A percentile compares a stretch with the other conserved stretches of the same genome.
phyloP scores from a whole-genome alignment of 306 rosid species.

The Cucumis melo region DNA sequence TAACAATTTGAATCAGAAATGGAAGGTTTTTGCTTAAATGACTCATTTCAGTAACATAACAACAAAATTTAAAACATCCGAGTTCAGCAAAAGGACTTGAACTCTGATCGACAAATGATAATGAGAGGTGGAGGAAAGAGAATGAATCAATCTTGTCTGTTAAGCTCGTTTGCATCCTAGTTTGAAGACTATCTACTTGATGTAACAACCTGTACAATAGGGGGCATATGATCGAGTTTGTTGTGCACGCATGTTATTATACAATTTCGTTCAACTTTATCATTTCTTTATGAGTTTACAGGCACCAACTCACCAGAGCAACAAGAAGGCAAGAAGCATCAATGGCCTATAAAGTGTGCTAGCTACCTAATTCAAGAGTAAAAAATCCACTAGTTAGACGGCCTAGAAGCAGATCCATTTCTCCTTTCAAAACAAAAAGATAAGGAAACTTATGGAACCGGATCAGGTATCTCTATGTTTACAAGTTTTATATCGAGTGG shows the following conservation, averaged over 20 bases:
- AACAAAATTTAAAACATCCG: neutral
- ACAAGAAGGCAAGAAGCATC: constrained; percentile 13
- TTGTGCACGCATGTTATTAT: neutral
- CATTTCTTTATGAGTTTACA: neutral
- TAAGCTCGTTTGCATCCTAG: neutral
- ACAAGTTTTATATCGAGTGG: neutral
- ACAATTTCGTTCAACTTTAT: neutral
- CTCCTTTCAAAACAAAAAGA: neutral
- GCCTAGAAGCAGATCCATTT: constrained; percentile 6
- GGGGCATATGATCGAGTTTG: neutral
- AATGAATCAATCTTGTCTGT: neutral
- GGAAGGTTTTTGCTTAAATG: neutral
- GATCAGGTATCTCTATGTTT: neutral
- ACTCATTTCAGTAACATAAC: neutral
- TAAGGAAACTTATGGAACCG: neutral
- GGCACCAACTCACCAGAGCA: constrained; percentile 17
- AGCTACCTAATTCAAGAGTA: constrained; percentile 14
- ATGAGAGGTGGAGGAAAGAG: neutral
- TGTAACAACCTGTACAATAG: neutral
- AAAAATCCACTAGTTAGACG: constrained; percentile 14
- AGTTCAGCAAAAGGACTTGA: neutral
- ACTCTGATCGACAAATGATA: neutral
- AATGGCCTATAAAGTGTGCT: constrained; percentile 8
- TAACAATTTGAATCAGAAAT: neutral
- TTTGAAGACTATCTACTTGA: neutral